A percentile compares a stretch with the other conserved stretches of the same genome.
phyloP scores from a whole-genome alignment of 208 protist species.

The Leptomonas seymouri region DNA sequence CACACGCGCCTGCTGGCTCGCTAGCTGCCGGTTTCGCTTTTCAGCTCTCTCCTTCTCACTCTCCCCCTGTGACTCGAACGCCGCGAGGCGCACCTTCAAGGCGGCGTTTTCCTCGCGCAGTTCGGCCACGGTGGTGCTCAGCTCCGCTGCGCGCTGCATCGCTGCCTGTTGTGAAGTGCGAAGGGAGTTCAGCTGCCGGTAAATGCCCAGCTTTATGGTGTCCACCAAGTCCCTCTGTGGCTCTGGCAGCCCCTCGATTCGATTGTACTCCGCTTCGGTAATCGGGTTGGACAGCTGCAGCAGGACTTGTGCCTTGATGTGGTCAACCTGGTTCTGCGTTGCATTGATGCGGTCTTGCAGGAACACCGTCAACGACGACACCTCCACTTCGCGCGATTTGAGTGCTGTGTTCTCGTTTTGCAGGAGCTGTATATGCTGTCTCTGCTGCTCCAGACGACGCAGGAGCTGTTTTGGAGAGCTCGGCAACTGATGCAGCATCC shows the following conservation, averaged over 20 bases:
- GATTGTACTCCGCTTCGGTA: conserved; percentile 74
- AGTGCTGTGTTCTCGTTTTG: conserved; percentile 75
- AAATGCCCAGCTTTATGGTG: conserved; percentile 85
- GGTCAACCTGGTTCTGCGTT: conserved; percentile 87
- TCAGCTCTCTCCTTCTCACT: conserved; percentile 39
- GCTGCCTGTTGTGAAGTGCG: conserved; percentile 58
- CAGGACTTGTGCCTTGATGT: conserved; percentile 76
- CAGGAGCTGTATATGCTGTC: conserved; percentile 64
- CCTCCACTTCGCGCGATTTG: conserved; percentile 78
- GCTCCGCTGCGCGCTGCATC: conserved; percentile 57
- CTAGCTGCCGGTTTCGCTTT: conserved; percentile 36
- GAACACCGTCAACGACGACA: conserved; percentile 67
- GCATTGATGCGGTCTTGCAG: conserved; percentile 80
- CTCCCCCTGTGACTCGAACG: conserved; percentile 43
- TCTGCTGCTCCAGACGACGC: conserved; percentile 67
- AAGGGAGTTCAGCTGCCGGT: conserved; percentile 69
- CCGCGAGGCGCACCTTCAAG: conserved; percentile 56
- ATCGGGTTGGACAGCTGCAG: conserved; percentile 76
- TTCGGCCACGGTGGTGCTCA: conserved; percentile 41
- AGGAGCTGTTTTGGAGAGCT: conserved; percentile 74
- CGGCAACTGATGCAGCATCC: conserved; percentile 44
- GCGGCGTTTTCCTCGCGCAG: conserved; percentile 61
- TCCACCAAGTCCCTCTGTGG: conserved; percentile 78
- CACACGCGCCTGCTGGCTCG: conserved; percentile 48
- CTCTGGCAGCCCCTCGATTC: conserved; percentile 69